Evolutionary conservation across 208 protist species (phyloP).

Genomic region (Crithidia bombi): DNA sequence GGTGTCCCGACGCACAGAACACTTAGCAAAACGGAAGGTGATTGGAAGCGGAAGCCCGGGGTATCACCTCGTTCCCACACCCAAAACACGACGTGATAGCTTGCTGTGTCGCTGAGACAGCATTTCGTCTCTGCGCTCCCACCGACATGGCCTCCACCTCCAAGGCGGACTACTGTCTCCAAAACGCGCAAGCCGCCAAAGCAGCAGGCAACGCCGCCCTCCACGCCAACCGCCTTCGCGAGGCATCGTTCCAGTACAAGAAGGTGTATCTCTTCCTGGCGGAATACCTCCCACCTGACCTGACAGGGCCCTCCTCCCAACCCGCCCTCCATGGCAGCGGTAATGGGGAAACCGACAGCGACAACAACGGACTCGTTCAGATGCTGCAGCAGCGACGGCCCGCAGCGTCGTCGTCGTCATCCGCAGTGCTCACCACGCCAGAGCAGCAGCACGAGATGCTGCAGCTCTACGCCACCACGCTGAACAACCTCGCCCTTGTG

Average conservation of each 20-base stretch:
- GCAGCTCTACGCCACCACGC: slow-evolving; percentile 40
- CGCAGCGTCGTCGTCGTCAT: slow-evolving; percentile 6
- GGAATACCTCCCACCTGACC: slow-evolving; percentile 50
- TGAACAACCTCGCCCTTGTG: slow-evolving; percentile 66
- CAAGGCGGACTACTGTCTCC: slow-evolving; percentile 23
- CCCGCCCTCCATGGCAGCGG: background rate
- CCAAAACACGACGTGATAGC: background rate
- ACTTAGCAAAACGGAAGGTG: no score
- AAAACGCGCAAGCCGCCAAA: slow-evolving; percentile 52
- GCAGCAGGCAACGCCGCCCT: slow-evolving; percentile 56
- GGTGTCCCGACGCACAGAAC: background rate
- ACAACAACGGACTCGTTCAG: slow-evolving; percentile 24
- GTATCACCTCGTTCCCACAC: no score
- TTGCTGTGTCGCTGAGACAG: background rate
- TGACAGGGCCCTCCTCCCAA: slow-evolving; percentile 5
- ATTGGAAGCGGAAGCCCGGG: no score
- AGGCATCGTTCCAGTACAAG: slow-evolving; percentile 76
- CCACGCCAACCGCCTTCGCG: slow-evolving; percentile 35
- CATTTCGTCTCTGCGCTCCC: slow-evolving; percentile 4
- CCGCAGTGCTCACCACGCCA: background rate
- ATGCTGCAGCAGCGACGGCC: slow-evolving; percentile 23
- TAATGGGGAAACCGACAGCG: background rate
- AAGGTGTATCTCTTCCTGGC: slow-evolving; percentile 67
- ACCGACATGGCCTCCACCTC: background rate
- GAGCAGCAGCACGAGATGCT: slow-evolving; percentile 21